phyloP scores from a whole-genome alignment of 2,329 filamentous ascomycete species.

The Ambrosiella xylebori region DNA sequence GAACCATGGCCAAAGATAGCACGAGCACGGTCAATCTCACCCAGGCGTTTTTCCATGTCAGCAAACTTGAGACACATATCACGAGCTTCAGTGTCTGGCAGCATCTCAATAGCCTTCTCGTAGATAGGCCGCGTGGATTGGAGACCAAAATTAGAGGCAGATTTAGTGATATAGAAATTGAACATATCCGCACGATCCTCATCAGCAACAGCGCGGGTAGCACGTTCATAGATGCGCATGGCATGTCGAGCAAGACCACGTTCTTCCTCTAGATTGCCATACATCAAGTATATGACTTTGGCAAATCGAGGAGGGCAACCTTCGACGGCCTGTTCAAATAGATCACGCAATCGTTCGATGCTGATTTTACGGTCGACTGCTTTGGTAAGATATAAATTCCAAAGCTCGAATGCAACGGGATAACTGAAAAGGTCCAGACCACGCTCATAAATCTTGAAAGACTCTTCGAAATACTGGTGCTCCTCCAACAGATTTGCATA shows the following conservation, averaged over 20 bases:
- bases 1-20: slow-evolving; percentile 94
- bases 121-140: slow-evolving; percentile 92
- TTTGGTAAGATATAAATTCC: slow-evolving; percentile 96
- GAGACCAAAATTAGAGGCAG: slow-evolving; percentile 90
- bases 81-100: slow-evolving; percentile 82
- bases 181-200: slow-evolving; percentile 96
- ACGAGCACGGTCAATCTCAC: slow-evolving; percentile 84
- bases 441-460: slow-evolving; percentile 93
- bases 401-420: slow-evolving; percentile 92
- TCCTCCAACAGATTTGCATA: slow-evolving; percentile 93
- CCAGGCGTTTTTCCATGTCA: slow-evolving; percentile 81
- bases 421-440: slow-evolving; percentile 97
- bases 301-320: slow-evolving; percentile 91
- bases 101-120: slow-evolving; percentile 82
- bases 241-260: slow-evolving; percentile 85
- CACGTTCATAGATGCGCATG: slow-evolving; percentile 97
- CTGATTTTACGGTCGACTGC: slow-evolving; percentile 91
- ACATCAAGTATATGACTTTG: slow-evolving; percentile 94
- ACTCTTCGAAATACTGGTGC: slow-evolving; percentile 88
- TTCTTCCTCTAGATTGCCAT: slow-evolving; percentile 92
- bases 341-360: slow-evolving; percentile 80
- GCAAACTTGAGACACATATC: slow-evolving; percentile 99
- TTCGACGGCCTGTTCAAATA: slow-evolving; percentile 94
- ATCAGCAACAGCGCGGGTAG: slow-evolving; percentile 83
- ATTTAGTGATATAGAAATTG: slow-evolving; percentile 98